Evolutionary conservation across 805 yeast genomes (phyloP), one percentile per base, ranked within the genome.

Genomic region (Torulaspora delbrueckii): DNA sequence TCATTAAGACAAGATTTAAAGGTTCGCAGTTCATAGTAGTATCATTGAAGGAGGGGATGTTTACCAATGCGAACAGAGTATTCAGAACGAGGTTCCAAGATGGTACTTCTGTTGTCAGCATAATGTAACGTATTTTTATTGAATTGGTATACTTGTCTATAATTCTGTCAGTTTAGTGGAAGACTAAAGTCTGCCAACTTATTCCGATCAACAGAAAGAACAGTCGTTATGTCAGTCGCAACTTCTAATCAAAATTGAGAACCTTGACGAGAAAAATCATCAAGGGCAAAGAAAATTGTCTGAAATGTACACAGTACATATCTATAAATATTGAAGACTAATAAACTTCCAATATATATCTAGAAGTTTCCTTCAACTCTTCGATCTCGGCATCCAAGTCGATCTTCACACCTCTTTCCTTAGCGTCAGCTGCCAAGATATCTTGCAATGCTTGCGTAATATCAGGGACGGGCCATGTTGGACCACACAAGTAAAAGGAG

Each of bases 401-500:
- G 47, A 86, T 72, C 57, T 76, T 74, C 42, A 74, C 77, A 46
- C 93, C 95, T 44, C 72, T 75, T 53, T 71, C 73, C 42, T 71
- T 73, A 22, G 96, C 95, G 53, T 86, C 96, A 37, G 77, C 76
- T 19, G 68, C 67, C 42, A 89, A 75, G 56, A 91, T 84, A 53
- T 87, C 96, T 60, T 84, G 84, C 56, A 91, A 73, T 58, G 96
- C 95, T 36, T 83, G 84, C 43, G 96, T 86, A 58, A 91, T 86
- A 66, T 90, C 96, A 8, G 98, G 96, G 61, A 91, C 97, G 27
- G 98, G 98, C 98, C 98, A 91, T 2, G 97, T 91, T 35, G 98
- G 98, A 52, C 98, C 98, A 80, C 98, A 91, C 65, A 91, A 76
- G 72, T 91, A 91, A 78, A 91, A 91, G 22, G 89, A 82, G 47